Conservation (phyloP, 495 filamentous ascomycete species). For the Darksidea phi region DNA sequence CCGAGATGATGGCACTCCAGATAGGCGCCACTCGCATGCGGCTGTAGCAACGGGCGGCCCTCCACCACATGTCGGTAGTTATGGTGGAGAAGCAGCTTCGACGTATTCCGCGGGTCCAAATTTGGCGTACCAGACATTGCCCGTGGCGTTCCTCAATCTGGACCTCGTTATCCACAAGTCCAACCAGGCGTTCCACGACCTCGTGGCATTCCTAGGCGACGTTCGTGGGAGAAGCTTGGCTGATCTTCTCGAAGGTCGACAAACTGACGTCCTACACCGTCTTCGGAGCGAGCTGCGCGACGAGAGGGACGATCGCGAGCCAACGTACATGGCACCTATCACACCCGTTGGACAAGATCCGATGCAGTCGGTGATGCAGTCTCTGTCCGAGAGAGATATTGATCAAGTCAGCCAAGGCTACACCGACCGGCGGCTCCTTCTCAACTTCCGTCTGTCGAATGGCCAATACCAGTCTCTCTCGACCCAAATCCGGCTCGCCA, state of each 20-base stretch:
- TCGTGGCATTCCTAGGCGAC: constrained; percentile 34
- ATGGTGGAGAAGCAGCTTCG: constrained; percentile 8
- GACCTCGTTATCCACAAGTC: constrained; percentile 43
- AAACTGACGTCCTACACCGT: constrained; percentile 34
- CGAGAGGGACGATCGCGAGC: constrained; percentile 44
- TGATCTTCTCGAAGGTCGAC: constrained; percentile 34
- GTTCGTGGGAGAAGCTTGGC: constrained; percentile 38
- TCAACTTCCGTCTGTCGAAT: constrained; percentile 34
- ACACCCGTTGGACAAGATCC: constrained; percentile 35
- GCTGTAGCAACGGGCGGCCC: background rate
- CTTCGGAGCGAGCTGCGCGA: constrained; percentile 40
- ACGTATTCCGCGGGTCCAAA: constrained; percentile 14
- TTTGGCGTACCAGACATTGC: constrained; percentile 15
- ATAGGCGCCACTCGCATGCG: constrained; percentile 11
- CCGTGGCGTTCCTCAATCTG: constrained; percentile 40
- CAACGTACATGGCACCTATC: constrained; percentile 47
- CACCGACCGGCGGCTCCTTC: constrained; percentile 19
- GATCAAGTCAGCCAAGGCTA: constrained; percentile 35
- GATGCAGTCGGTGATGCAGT: constrained; percentile 32
- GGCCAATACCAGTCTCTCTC: constrained; percentile 23
- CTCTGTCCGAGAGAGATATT: constrained; percentile 32
- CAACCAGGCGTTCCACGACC: constrained; percentile 41
- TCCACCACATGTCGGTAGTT: constrained; percentile 19
- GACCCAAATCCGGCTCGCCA: constrained; percentile 36
- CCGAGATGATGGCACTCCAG: constrained; percentile 12